Evolutionary conservation across 1,139 yeast species (phyloP), one percentile per base, ranked within the genome.

Genomic region (Ogataea hybrid): DNA sequence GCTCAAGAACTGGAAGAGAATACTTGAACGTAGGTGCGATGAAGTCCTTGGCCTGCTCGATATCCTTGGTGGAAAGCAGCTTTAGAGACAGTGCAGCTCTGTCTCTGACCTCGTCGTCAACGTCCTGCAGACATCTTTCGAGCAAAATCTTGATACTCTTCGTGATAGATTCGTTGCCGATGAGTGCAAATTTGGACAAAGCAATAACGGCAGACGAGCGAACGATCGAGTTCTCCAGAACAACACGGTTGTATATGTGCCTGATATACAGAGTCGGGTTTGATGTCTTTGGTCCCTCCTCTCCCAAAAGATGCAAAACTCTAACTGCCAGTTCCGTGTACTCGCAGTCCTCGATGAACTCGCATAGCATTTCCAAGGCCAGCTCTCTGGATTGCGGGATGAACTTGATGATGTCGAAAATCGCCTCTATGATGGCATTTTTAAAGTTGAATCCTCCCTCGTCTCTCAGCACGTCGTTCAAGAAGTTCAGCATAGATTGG

Each of bases 261-360:
- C 99, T 83, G 50, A 92, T 90, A 65, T 88, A 92, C 60, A 87
- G 75, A 3, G 96, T 85, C 43, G 98, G 97, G 53, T 84, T 85
- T 10, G 83, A 58, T 7, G 96, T 84, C 45, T 75, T 69, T 55
- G 98, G 97, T 50, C 98, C 99, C 65, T 89, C 96, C 51, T 84
- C 87, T 58, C 98, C 98, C 52, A 92, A 75, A 53, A 90, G 69
- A 65, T 89, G 96, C 63, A 92, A 75, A 50, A 92, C 84, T 63
- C 97, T 81, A 25, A 90, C 96, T 27, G 95, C 79, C 48, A 92
- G 79, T 65, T 89, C 97, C 29, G 96, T 86, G 68, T 77, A 92
- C 68, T 92, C 99, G 69, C 97, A 92, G 70, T 92, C 99, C 68
- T 94, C 99, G 56, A 92, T 94, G 60, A 89, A 89, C 65, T 92